phyloP scores from a whole-genome alignment of 1,284 basidiomycete genomes.

The Pisolithus thermaeus region DNA sequence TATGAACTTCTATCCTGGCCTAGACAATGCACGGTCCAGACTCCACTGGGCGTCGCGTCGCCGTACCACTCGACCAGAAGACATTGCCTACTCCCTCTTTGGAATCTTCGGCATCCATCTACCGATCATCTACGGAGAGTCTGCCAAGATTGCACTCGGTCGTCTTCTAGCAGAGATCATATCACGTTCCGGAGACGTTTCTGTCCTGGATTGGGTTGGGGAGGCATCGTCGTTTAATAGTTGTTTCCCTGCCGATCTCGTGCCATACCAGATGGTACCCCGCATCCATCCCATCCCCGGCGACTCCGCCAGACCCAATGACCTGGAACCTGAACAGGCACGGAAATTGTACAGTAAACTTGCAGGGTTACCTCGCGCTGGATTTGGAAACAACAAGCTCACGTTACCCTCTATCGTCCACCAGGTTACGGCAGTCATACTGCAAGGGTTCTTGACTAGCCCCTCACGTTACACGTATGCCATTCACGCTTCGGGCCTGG shows the following conservation, averaged over 20 bases:
- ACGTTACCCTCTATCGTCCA: neutral
- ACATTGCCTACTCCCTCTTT: too few relatives aligned
- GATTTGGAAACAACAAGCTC: neutral
- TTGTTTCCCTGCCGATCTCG: too few relatives aligned
- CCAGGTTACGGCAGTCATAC: neutral
- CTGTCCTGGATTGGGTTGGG: too few relatives aligned
- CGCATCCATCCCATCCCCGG: too few relatives aligned
- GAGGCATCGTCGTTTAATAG: too few relatives aligned
- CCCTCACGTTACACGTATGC: neutral
- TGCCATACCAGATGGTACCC: neutral
- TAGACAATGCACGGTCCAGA: conserved; percentile 12
- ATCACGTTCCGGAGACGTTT: too few relatives aligned
- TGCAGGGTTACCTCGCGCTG: neutral
- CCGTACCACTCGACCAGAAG: conserved; percentile 7
- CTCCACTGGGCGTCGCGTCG: conserved; percentile 17
- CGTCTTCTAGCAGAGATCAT: too few relatives aligned
- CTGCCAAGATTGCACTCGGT: too few relatives aligned
- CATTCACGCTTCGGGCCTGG: neutral
- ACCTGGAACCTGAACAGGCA: neutral
- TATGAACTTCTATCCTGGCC: neutral
- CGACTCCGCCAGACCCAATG: neutral
- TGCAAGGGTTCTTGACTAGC: too few relatives aligned
- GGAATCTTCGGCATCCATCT: too few relatives aligned
- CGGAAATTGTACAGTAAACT: neutral
- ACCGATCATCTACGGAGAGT: too few relatives aligned